Evolutionary conservation across 148 eudicot species (phyloP), one percentile per base, ranked within the genome.

Genomic region (Polygonum maritimum): DNA sequence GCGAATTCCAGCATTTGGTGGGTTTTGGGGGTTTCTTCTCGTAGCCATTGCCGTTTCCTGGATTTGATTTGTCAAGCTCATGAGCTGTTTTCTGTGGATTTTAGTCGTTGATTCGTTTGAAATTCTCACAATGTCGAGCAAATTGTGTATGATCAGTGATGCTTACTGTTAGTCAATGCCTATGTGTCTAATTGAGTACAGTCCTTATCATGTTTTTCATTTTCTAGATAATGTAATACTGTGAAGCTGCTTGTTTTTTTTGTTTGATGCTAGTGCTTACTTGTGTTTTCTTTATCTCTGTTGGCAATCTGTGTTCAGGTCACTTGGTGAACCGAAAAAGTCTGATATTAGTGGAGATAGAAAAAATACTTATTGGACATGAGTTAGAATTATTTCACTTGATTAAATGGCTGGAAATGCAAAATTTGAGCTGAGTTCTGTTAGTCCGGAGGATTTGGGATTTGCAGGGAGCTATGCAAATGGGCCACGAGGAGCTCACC

Each of bases 371-470:
- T 52, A 21, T 67, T 78, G 79, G 87, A 81, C 38, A 87, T 88
- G 86, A 76, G 74, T 74, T 78, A 63, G 85, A 41, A 9, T 45
- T 16, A 40, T 69, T 78, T 78, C 78, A 75, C 51, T 77, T 79
- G 80, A 77, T 79, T 13, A 38, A 70, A 94, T 94, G 98, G 93
- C 89, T 74, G 97, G 95, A 79, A 87, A 77, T 79, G 72, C 83
- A 3, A 90, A 87, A 81, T 85, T 82, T 78, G 92, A 91, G 63
- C 74, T 84, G 70, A 80, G 83, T 73, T 87, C 89, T 26, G 88
- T 84, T 63, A 85, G 95, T 82, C 88, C 92, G 22, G 97, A 91
- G 63, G 95, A 90, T 41, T 75, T 88, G 5, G 84, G 86, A 60
- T 86, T 84, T 78, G 74, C 79, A 7, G 90, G 91, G 67, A 85